Evolutionary conservation across 2,329 filamentous ascomycete species (phyloP), one percentile per base, ranked within the genome.

Genomic region (Apiospora aurea): DNA sequence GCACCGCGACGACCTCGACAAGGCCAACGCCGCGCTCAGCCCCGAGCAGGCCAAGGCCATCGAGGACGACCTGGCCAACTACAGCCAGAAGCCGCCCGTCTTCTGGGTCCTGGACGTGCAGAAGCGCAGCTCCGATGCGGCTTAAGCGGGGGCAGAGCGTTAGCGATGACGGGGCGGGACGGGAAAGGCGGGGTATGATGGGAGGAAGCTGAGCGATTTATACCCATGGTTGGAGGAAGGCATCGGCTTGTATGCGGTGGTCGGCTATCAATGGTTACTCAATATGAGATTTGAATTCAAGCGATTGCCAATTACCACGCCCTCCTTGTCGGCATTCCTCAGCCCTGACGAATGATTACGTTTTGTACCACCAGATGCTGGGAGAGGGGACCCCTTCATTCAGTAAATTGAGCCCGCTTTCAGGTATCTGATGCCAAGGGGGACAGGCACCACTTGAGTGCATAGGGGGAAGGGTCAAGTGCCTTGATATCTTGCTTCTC

Each of bases 51-150:
- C 67, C 70, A 47, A 74, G 70, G 64, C 47, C 11, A 47, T 73
- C 13, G 10, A 16, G 16, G 72, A 73, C 47, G 73, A 74, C 68
- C 47, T 72, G 10, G 61, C 29, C 53, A 72, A 73, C 70, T 74
- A 71, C 67, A 71, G 69, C 41, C 64, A 71, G 61, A 71, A 71
- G 69, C 49, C 72, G 8, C 46, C 73, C 0, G 41, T n/a, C 11
- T 47, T 49, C 13, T 73, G 71, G 71, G 71, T 70, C n/a, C 8
- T 51, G 69, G 69, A 70, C 10, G 71, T 69, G 46, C 11, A 57
- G 34, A 53, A 44, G 21, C 44, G 18, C 5, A 13, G 41, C 6
- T 68, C 24, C 0, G 24, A 18, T 29, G 26, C 66, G 41, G 41
- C 66, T 8, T 67, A 13, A 34, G n/a, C 1, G 14, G 38, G 24